A percentile compares a stretch with the other conserved stretches of the same genome.
These are phyloP conservation scores for Penicillium cinerascens DNA, from an alignment of 495 filamentous ascomycete genomes.

Conservation along the genomic window DNA sequence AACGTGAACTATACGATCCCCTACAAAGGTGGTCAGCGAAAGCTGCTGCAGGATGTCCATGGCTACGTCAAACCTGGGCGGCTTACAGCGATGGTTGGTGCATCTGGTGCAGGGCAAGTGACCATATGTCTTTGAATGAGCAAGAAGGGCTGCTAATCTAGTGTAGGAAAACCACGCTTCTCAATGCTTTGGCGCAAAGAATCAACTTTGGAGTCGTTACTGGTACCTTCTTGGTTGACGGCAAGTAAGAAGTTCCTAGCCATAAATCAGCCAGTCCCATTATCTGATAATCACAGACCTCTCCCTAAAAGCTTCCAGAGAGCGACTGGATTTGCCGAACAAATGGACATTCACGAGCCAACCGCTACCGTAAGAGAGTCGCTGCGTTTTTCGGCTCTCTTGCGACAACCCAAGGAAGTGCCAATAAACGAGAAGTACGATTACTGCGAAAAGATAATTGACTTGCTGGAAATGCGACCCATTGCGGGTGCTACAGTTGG, in stretches of 20 bases:
- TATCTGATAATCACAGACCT: constrained; percentile 22
- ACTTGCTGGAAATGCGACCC: constrained; percentile 56
- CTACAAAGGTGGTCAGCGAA: constrained; percentile 53
- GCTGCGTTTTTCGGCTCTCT: constrained; percentile 54
- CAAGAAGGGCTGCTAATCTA: neutral
- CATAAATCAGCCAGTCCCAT: neutral
- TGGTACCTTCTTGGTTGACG: constrained; percentile 53
- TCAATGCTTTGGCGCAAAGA: constrained; percentile 54
- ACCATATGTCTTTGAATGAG: neutral
- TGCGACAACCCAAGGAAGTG: constrained; percentile 55
- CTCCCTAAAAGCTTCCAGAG: constrained; percentile 47
- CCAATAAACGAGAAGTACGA: constrained; percentile 58
- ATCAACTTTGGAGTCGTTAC: constrained; percentile 51
- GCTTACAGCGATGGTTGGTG: constrained; percentile 68
- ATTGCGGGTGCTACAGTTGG: constrained; percentile 57
- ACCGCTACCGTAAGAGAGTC: constrained; percentile 61
- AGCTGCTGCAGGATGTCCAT: constrained; percentile 59
- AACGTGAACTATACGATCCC: constrained; percentile 74
- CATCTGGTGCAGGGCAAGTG: constrained; percentile 57
- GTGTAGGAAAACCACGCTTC: constrained; percentile 51
- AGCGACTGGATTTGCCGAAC: constrained; percentile 59
- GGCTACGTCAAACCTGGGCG: constrained; percentile 70
- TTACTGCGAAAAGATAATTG: constrained; percentile 58
- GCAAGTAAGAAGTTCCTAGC: constrained; percentile 29
- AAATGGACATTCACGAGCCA: constrained; percentile 61